These are phyloP conservation scores for Santalum album DNA, from an alignment of 164 flowering plant genomes.

Conservation along the genomic window DNA sequence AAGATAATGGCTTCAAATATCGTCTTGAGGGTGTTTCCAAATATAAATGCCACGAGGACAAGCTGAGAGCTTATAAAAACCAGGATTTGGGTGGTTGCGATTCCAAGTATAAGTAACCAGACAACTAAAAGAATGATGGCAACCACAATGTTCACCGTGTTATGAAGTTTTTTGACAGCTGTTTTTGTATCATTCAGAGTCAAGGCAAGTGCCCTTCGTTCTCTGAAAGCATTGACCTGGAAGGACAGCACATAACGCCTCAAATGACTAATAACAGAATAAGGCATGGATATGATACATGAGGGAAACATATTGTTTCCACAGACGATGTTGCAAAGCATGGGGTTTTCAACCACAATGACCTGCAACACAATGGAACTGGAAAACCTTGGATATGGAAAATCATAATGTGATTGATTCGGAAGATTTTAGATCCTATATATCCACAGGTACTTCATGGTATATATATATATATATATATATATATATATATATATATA, in stretches of 20 bases:
- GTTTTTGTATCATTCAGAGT: conserved; percentile 64
- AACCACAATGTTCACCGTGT: conserved; percentile 32
- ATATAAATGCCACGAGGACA: conserved; percentile 44
- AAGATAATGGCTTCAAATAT: conserved; percentile 52
- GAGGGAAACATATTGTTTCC: background rate
- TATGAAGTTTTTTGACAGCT: conserved; percentile 55
- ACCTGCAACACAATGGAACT: too few species aligned
- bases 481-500: too few species aligned
- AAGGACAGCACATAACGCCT: conserved; percentile 1
- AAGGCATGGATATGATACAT: background rate
- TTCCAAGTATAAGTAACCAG: conserved; percentile 33
- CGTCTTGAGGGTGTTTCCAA: conserved; percentile 61
- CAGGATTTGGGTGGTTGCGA: conserved; percentile 35
- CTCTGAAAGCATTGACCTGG: conserved; percentile 52
- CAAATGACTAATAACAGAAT: background rate
- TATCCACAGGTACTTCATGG: too few species aligned
- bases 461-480: too few species aligned
- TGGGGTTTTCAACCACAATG: too few species aligned
- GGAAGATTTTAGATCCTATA: too few species aligned
- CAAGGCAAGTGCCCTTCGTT: conserved; percentile 51
- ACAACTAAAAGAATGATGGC: conserved; percentile 25
- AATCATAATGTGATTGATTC: too few species aligned
- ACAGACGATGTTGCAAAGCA: background rate
- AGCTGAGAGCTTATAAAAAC: conserved; percentile 42
- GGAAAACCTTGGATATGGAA: too few species aligned